A percentile compares a stretch with the other conserved stretches of the same genome.
Conservation (phyloP, 345 rosid species). For the Rhodamnia rubescens region DNA sequence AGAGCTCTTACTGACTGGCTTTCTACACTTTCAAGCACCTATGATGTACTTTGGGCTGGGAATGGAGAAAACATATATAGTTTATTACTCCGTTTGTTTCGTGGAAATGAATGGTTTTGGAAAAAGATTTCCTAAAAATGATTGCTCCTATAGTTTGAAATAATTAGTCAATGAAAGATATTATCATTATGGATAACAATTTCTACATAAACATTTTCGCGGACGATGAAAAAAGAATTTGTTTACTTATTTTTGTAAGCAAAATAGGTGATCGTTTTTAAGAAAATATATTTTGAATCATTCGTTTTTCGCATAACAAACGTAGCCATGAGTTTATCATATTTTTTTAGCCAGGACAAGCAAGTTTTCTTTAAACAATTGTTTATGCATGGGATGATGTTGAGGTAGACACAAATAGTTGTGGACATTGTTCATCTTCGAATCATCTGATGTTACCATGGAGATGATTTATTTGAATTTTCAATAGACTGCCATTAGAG, state of each 20-base stretch:
- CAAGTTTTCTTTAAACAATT: not conserved
- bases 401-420: not conserved
- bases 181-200: too few species aligned
- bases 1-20: not conserved
- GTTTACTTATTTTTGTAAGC: too few species aligned
- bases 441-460: not conserved
- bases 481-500: not conserved
- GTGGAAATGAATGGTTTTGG: too few species aligned
- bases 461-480: not conserved
- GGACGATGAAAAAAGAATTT: too few species aligned
- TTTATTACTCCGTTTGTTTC: too few species aligned
- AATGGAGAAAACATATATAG: not conserved
- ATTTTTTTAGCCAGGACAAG: not conserved
- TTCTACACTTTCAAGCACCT: not conserved
- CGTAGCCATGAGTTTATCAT: not conserved
- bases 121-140: too few species aligned
- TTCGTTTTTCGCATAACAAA: too few species aligned
- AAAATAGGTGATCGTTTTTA: too few species aligned
- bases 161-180: too few species aligned
- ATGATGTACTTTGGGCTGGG: not conserved
- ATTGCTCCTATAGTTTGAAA: too few species aligned
- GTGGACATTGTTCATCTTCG: not conserved
- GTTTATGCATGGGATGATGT: not conserved
- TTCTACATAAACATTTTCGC: too few species aligned
- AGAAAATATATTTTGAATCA: too few species aligned